phyloP scores from a whole-genome alignment of 2,329 filamentous ascomycete genomes.

The Setomelanomma holmii region DNA sequence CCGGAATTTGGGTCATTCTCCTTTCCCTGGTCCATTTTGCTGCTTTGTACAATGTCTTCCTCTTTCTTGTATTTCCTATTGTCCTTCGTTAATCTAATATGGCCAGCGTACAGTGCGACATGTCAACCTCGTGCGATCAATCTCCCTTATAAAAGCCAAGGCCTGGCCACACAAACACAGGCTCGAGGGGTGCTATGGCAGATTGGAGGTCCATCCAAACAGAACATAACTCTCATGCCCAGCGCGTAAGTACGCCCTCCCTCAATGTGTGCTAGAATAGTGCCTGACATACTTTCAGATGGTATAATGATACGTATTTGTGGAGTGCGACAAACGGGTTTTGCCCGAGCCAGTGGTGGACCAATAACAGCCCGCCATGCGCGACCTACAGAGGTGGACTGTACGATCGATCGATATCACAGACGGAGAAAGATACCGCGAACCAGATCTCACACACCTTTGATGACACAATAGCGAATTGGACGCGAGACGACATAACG shows the following conservation, averaged over 20 bases:
- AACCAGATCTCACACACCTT: not conserved
- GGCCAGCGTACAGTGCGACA: not conserved
- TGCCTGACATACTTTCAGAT: not conserved
- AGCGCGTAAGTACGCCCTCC: constrained; percentile 5
- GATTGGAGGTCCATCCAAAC: constrained; percentile 6
- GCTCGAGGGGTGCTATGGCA: constrained; percentile 4
- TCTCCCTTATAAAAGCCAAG: constrained; percentile 4
- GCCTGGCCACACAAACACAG: not conserved
- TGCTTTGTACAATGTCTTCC: not conserved
- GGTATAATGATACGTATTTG: constrained; percentile 5
- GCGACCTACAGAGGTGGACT: constrained; percentile 7
- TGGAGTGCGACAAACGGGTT: not conserved
- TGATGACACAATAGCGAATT: constrained; percentile 5
- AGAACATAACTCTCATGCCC: constrained; percentile 6
- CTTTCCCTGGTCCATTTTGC: not conserved
- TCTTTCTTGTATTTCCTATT: not conserved
- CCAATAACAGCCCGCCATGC: not conserved
- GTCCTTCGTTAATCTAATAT: constrained; percentile 2
- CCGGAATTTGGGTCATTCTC: not conserved
- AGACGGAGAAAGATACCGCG: not conserved
- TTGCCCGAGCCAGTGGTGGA: not conserved
- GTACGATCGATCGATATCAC: constrained; percentile 4
- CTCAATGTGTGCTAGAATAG: not conserved
- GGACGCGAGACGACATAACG: constrained; percentile 6
- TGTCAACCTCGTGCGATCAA: constrained; percentile 4